Conservation (phyloP, 2,329 filamentous ascomycete species). For the Diaporthe longicolla region DNA sequence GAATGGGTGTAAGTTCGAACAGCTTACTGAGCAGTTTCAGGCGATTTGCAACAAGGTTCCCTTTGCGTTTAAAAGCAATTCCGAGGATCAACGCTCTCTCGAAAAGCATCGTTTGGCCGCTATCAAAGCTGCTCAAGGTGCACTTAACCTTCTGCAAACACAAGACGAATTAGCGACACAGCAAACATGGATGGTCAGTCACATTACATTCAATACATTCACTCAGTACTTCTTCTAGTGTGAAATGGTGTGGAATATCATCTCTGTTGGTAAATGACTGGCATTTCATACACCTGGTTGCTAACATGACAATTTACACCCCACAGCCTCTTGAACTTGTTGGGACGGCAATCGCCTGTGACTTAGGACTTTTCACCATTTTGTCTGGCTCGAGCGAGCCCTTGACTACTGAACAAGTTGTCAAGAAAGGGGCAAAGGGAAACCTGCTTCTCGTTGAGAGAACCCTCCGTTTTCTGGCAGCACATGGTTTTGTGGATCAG, state of each 20-base stretch:
- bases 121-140: slow-evolving; percentile 4
- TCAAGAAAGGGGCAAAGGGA: slow-evolving; percentile 1
- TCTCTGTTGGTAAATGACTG: background rate
- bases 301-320: background rate
- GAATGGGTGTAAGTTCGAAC: background rate
- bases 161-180: slow-evolving; percentile 14
- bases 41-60: background rate
- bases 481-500: slow-evolving; percentile 1
- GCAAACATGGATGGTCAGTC: slow-evolving; percentile 16
- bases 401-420: slow-evolving; percentile 1
- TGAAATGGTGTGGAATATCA: background rate
- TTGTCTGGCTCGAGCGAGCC: background rate
- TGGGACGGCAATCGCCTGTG: slow-evolving; percentile 9
- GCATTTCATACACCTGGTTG: background rate
- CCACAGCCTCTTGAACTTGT: slow-evolving; percentile 10
- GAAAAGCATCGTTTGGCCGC: background rate
- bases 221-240: no score
- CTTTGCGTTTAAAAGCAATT: background rate
- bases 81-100: slow-evolving; percentile 4
- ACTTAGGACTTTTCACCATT: slow-evolving; percentile 2
- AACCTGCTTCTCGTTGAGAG: background rate
- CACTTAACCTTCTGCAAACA: background rate
- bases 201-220: no score
- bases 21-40: slow-evolving; percentile 15
- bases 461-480: slow-evolving; percentile 5